These are phyloP conservation scores for Ogataea pini DNA, from an alignment of 805 yeast species.

Conservation along the genomic window DNA sequence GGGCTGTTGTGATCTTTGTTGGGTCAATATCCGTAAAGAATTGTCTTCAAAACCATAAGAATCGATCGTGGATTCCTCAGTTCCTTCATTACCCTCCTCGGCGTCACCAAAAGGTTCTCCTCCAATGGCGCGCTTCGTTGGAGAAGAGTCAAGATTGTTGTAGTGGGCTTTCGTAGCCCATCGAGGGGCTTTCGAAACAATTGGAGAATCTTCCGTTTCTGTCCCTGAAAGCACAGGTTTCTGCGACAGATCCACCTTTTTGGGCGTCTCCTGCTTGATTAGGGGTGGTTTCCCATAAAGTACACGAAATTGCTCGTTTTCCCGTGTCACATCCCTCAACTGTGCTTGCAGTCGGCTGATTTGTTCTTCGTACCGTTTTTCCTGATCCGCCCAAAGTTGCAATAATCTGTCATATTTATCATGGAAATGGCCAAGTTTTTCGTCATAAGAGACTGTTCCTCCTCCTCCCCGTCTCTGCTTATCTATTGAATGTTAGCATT, in stretches of 20 bases:
- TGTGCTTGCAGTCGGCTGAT: not conserved
- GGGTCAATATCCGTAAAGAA: slow-evolving; percentile 10
- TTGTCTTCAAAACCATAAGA: slow-evolving; percentile 9
- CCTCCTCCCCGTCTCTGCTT: no score
- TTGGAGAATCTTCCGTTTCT: slow-evolving; percentile 19
- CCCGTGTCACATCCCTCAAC: not conserved
- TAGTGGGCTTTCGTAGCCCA: not conserved
- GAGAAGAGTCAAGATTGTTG: slow-evolving; percentile 3
- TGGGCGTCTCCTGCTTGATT: no score
- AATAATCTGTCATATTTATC: not conserved
- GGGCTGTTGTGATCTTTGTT: slow-evolving; percentile 15
- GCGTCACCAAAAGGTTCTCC: no score
- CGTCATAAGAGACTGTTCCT: no score
- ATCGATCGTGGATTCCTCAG: slow-evolving; percentile 7
- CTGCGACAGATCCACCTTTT: no score
- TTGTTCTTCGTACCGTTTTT: not conserved
- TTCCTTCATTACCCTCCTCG: not conserved
- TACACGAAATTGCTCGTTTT: slow-evolving; percentile 2
- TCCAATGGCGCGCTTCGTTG: not conserved
- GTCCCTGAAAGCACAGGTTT: slow-evolving; percentile 15
- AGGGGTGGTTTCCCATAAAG: no score
- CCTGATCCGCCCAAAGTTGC: not conserved
- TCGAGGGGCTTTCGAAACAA: not conserved
- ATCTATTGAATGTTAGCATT: no score
- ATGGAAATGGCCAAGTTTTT: not conserved